Evolutionary conservation across 495 filamentous ascomycete species (phyloP), one percentile per base, ranked within the genome.

Genomic region (Penicillium manginii): DNA sequence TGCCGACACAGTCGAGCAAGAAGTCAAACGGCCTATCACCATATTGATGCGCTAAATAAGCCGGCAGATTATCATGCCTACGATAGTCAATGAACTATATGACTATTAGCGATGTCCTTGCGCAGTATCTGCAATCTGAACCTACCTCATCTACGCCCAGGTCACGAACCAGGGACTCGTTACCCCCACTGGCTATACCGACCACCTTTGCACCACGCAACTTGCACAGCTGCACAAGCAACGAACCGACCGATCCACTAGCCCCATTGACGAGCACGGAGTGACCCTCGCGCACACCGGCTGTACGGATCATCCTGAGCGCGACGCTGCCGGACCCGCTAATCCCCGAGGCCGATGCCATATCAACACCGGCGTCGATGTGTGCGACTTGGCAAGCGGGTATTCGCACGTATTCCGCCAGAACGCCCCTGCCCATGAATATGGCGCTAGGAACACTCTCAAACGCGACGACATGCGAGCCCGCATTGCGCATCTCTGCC

Each of bases 1-100:
- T 65, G 17, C 76, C 77, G 4, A 66, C 74, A 32, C 68, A 70
- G 48, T 79, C 77, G 14, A 79, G 65, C 29, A 79, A 58, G 42
- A 69, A 66, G 58, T 79, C 76, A 22, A 78, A 66, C 49, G 55
- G 68, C 40, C 66, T 51, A 2, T 65, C 61, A 4, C 58, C 59
- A 50, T 69, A 76, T 52, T 62, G 45, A 33, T 52, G 31, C 1
- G 62, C 61, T 1, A 79, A 53, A 9, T 67, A 57, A 4, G 14
- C 54, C 26, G 70, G 66, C 1, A 79, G 35, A 0, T 64, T 55
- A 1, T 50, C 54, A 45, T 73, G 60, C 4, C 54, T 57, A 11
- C 29, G 58, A 50, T 79, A 79, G 50, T 78, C 74, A 9, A 79
- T 62, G 0, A 72, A 68, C 75, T 77, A 57, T 17, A 4, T 1